Base-by-base conservation (phyloP, 805 yeast genomes). In the Myxozyma geophila region DNA sequence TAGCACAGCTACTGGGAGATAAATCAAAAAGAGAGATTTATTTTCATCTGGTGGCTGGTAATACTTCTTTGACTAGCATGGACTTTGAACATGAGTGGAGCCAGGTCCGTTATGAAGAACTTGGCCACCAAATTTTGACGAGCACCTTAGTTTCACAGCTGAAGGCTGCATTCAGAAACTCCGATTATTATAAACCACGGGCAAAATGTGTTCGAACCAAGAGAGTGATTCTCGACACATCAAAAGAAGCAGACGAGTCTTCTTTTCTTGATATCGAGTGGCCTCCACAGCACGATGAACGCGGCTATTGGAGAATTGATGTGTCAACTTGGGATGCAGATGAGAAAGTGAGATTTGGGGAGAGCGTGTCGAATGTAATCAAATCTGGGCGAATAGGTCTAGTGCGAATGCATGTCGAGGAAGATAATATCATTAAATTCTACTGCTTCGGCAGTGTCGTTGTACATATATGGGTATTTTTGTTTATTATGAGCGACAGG, bases 361-460 rank as follows among this genome's bases (percentile, higher is more conserved):
- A 56, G 54, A 23, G 50, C 41, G 58, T 60, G 19, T 17, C 58
- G 36, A 40, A 51, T 47, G 64, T 53, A 2, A 21, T 63, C 35
- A 21, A 43, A 23, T 23, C 61, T 2, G 67, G 64, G 2, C 54
- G 67, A 15, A 28, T 56, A 35, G 64, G 67, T 9, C 56, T 55
- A 50, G 63, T 63, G 10, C 35, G 61, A 13, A 41, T 52, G 33
- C 52, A 46, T 5, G 19, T 58, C 7, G 64, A 63, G 15, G 58
- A 44, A 8, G 58, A 56, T 1, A 60, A 63, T 15, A 28, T 55
- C 19, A 52, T 63, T 17, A 35, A 61, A 47, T 17, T 63, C 12
- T 63, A 63, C 35, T 63, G 67, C 39, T 63, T 63, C 19, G 64
- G 67, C 17, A 56, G 19, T 35, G 67, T 64, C 13, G 58, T 60